These are phyloP conservation scores for Biancaea sappan DNA, from an alignment of 306 rosid genomes.

Conservation along the genomic window DNA sequence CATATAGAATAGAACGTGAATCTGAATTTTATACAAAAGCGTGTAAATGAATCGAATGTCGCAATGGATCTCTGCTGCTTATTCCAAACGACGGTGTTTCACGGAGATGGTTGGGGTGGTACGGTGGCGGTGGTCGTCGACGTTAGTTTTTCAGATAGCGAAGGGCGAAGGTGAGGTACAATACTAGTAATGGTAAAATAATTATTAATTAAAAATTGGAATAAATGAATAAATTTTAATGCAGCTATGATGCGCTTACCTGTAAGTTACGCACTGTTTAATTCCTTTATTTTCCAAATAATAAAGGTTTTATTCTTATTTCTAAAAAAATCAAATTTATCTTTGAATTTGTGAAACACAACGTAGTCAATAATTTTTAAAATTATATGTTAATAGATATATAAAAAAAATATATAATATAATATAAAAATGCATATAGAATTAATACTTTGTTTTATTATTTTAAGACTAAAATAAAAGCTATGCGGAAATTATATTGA, in stretches of 20 bases:
- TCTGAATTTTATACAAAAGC: constrained; percentile 3
- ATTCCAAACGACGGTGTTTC: constrained; percentile 37
- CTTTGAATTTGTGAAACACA: too few species aligned
- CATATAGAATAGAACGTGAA: constrained; percentile 18
- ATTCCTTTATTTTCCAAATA: constrained; percentile 21
- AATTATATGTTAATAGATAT: too few species aligned
- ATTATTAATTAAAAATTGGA: constrained; percentile 24
- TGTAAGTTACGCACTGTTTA: constrained; percentile 22
- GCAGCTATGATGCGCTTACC: constrained; percentile 25
- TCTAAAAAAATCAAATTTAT: too few species aligned
- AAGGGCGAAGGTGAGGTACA: constrained; percentile 23
- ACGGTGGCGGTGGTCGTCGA: constrained; percentile 42
- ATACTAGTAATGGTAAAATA: neutral
- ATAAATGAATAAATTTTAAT: neutral
- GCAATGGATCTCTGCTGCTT: constrained; percentile 40
- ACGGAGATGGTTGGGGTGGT: constrained; percentile 31
- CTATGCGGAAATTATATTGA: too few species aligned
- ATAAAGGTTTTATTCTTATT: too few species aligned
- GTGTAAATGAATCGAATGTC: constrained; percentile 28
- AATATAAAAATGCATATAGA: too few species aligned
- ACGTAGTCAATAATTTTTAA: too few species aligned
- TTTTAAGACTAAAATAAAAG: too few species aligned
- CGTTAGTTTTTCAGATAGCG: constrained; percentile 24
- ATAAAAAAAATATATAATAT: too few species aligned
- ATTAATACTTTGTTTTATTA: too few species aligned